Evolutionary conservation across 495 filamentous ascomycete genomes (phyloP), one percentile per base, ranked within the genome.

Genomic region (Penicillium ochrochloron): DNA sequence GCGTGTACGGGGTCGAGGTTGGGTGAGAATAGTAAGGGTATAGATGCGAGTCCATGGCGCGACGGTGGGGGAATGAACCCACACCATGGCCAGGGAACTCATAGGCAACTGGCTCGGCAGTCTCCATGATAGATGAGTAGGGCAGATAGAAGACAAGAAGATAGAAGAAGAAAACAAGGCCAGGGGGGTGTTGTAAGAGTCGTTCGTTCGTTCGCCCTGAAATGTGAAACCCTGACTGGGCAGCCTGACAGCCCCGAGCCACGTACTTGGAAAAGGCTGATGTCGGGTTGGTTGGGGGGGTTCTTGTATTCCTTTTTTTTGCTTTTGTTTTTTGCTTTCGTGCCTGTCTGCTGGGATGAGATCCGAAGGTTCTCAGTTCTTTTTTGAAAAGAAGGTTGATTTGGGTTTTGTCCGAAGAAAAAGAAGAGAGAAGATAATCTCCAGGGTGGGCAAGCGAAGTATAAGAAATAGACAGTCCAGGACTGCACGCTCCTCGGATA

Each of bases 31-130:
- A 82, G 69, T 79, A 81, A 25, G 78, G 71, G 39, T 75, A 74
- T 33, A 80, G 42, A 52, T 65, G 70, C 19, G 77, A 72, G 63
- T 73, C 71, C 65, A 81, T 74, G 56, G 77, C 65, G 9, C 78
- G 78, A 63, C 78, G 78, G 62, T 74, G 72, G 17, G 70, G 69
- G 69, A 77, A 69, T 27, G 74, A 70, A 21, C 77, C 76, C 46
- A 81, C 68, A 27, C 65, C 68, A 68, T 80, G 78, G 61, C 75
- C 72, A 10, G 78, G 66, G 60, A 81, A 80, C 41, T 78, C 77
- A 59, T 78, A 82, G 25, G 78, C 75, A 29, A 79, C 78, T 0
- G 80, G 76, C 61, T 81, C 78, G 46, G 75, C 71, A 21, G 80
- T 76, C 60, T 82, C 80, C 80, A 82, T 82, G 34, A 48, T 57